Percentiles rank a stretch among this genome's conserved stretches.
Evolutionary conservation across 2,329 filamentous ascomycete species (phyloP).

Genomic region (Curvularia verruculosa): DNA sequence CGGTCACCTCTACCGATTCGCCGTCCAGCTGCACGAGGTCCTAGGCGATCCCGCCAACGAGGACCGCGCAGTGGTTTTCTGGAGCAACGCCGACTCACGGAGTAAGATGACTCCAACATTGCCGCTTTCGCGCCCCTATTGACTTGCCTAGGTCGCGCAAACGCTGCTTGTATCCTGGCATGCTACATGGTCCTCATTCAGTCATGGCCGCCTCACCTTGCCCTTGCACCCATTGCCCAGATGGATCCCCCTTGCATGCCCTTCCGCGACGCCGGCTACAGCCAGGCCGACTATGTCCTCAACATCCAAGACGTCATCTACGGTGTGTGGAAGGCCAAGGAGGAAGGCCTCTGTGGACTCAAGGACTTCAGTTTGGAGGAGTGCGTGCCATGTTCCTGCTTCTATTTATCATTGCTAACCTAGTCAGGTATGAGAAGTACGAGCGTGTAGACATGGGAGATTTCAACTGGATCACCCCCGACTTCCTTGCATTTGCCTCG

Average conservation of each 20-base stretch:
- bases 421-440: constrained; percentile 79
- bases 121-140: constrained; percentile 15
- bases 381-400: constrained; percentile 50
- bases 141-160: constrained; percentile 72
- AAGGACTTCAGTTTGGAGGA: constrained; percentile 96
- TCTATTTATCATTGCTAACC: constrained; percentile 22
- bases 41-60: constrained; percentile 90
- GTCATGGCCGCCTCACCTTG: constrained; percentile 94
- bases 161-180: constrained; percentile 91
- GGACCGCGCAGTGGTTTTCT: constrained; percentile 90
- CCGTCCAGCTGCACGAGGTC: constrained; percentile 93
- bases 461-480: constrained; percentile 98
- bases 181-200: constrained; percentile 99
- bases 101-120: constrained; percentile 63
- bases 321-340: constrained; percentile 98
- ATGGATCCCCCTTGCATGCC: constrained; percentile 98
- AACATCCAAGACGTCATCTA: constrained; percentile 98
- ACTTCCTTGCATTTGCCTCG: constrained; percentile 95
- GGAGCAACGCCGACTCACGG: constrained; percentile 88
- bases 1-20: constrained; percentile 94
- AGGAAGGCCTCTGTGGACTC: constrained; percentile 87
- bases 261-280: constrained; percentile 97
- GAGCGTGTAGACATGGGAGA: constrained; percentile 98
- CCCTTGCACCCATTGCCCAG: constrained; percentile 92
- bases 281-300: constrained; percentile 94